A percentile compares a stretch with the other conserved stretches of the same genome.
Evolutionary conservation across 371 early-diverging fungal species (phyloP).

Genomic region (Syncephalastrum sp.): DNA sequence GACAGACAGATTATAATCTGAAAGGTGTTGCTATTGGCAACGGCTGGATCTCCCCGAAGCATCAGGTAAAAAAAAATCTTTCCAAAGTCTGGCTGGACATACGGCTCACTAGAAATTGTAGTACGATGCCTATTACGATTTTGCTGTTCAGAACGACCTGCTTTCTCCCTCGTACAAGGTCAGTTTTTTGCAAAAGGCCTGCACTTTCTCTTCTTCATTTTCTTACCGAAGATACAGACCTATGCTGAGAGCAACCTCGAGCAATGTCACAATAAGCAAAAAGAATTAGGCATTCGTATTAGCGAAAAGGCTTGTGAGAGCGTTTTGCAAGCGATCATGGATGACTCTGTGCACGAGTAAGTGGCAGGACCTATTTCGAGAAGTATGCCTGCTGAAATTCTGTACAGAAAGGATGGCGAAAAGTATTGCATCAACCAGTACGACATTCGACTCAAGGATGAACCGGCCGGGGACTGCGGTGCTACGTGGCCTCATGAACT

Average conservation of each 20-base stretch:
- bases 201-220: not conserved
- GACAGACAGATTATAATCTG: conserved; percentile 52
- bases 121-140: conserved; percentile 60
- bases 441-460: conserved; percentile 73
- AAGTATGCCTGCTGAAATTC: not conserved
- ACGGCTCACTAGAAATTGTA: conserved; percentile 11
- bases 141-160: conserved; percentile 40
- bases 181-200: conserved; percentile 6
- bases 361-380: not conserved
- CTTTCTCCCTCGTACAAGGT: conserved; percentile 35
- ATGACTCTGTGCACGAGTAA: conserved; percentile 33
- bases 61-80: conserved; percentile 53
- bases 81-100: not conserved
- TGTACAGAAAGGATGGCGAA: conserved; percentile 10
- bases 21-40: conserved; percentile 80
- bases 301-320: conserved; percentile 24
- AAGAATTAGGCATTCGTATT: conserved; percentile 22
- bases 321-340: conserved; percentile 27
- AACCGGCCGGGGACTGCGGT: conserved; percentile 66
- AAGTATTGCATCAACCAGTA: conserved; percentile 76
- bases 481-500: conserved; percentile 75
- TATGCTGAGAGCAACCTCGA: conserved; percentile 17
- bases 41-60: conserved; percentile 84
- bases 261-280: conserved; percentile 24
- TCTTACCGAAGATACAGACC: conserved; percentile 5